Evolutionary conservation across 2,329 filamentous ascomycete genomes (phyloP), one percentile per base, ranked within the genome.

Genomic region (Didymellaceae sp.): DNA sequence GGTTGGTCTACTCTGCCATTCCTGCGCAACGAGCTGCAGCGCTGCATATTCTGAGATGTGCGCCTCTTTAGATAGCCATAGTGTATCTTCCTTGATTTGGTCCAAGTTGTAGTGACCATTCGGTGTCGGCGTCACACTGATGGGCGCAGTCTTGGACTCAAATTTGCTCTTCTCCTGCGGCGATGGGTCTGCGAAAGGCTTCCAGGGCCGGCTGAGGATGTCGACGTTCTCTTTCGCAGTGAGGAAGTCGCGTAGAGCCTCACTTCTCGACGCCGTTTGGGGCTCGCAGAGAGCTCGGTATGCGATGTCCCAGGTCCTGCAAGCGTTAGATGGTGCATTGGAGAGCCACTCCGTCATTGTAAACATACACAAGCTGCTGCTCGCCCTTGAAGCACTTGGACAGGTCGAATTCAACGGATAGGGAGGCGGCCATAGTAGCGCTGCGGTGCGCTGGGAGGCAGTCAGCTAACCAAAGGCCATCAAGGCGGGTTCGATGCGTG

Each of bases 311-410:
- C 82, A 87, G 58, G 81, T 84, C 68, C 78, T 93, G 79, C 52
- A 76, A 72, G 38, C 82, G 76, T 68, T 50, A 64, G 60, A 18
- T 8, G 13, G 9, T 35, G 13, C 35, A 31, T 8, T 22, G 20
- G 34, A 30, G 22, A 14, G 39, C n/a, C n/a, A 34, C 4, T 45
- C 20, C 5, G 26, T 25, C 17, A 11, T 14, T 14, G 54, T 59
- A 65, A 55, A 80, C 86, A 72, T 82, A 96, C 89, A 96, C 82
- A 67, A 97, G 80, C 70, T 88, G 82, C 67, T 84, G 83, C 73
- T 93, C 86, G 76, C 90, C 90, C 65, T 84, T 87, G 67, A 97
- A 82, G 77, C 90, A 95, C 71, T 89, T 86, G 75, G 91, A 88
- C 75, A 97, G 81, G 69, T 91, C 85, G 69, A 92, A 90, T 72